Evolutionary conservation across 805 yeast genomes (phyloP).

Genomic region (Jamesozyma hellenica): DNA sequence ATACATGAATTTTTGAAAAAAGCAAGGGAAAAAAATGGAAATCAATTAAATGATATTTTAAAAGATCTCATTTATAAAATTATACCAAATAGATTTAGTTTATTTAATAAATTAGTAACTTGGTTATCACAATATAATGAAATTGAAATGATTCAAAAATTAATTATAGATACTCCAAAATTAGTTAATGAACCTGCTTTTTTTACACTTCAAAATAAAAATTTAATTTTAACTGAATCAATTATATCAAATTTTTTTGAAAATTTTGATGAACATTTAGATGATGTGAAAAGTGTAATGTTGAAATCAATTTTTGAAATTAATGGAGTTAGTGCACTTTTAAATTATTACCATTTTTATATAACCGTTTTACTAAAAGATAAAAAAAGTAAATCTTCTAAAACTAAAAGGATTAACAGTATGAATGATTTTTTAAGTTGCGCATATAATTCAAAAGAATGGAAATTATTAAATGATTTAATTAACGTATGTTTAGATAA

Average conservation of each 20-base stretch:
- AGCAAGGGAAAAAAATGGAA: neutral
- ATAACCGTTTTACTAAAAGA: neutral
- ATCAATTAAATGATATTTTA: neutral
- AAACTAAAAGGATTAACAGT: neutral
- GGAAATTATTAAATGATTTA: constrained; percentile 5
- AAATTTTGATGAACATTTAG: no score
- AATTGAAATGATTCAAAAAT: no score
- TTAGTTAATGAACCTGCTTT: no score
- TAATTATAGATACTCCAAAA: no score
- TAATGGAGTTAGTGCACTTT: neutral
- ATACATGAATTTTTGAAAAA: constrained; percentile 7
- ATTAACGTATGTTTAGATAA: constrained; percentile 5
- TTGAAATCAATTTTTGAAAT: neutral
- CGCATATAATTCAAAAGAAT: constrained; percentile 1
- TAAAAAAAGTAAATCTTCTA: neutral
- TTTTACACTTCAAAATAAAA: no score
- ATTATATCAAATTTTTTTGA: no score
- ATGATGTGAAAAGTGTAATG: neutral
- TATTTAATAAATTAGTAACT: no score
- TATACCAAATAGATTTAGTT: neutral
- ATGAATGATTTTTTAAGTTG: neutral
- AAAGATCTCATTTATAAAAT: neutral
- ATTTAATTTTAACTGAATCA: no score
- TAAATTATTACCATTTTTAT: neutral
- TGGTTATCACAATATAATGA: no score